phyloP scores from a whole-genome alignment of 176 grass and related monocot species.

The Oryza coarctata region DNA sequence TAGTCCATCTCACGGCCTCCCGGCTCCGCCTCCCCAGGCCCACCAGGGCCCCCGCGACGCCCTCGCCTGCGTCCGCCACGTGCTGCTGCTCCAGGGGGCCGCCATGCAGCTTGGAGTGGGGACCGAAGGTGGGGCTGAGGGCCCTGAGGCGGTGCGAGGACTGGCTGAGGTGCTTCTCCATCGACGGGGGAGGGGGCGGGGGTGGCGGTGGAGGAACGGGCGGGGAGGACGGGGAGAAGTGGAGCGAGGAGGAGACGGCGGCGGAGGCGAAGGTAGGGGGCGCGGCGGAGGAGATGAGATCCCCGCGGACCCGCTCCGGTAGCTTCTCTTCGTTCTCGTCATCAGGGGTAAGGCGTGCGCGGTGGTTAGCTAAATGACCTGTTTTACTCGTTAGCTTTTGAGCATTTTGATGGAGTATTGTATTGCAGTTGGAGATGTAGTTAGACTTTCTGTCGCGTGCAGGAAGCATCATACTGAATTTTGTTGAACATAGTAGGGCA shows the following conservation, averaged over 20 bases:
- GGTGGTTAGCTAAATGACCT: neutral
- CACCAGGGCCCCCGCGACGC: neutral
- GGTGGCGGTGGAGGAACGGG: conserved; percentile 41
- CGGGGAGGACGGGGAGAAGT: conserved; percentile 49
- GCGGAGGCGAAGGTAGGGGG: conserved; percentile 37
- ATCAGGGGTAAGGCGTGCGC: conserved; percentile 42
- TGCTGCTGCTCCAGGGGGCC: conserved; percentile 1
- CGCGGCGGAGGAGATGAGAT: conserved; percentile 46
- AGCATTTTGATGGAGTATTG: conserved; percentile 9
- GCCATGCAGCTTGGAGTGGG: conserved; percentile 26
- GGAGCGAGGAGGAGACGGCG: conserved; percentile 36
- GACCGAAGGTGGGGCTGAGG: conserved; percentile 12
- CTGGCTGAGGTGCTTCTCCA: conserved; percentile 55
- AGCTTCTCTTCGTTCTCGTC: conserved; percentile 53
- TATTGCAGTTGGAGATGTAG: neutral
- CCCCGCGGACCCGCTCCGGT: conserved; percentile 43
- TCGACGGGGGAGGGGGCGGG: conserved; percentile 46
- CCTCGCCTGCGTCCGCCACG: neutral
- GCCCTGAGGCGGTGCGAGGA: conserved; percentile 36
- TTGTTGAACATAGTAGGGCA: neutral
- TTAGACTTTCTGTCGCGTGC: neutral
- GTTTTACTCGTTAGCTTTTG: neutral
- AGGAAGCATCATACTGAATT: neutral
- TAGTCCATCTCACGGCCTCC: conserved; percentile 34
- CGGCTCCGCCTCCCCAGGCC: conserved; percentile 40